Percentiles rank a stretch among this genome's conserved stretches.
Conservation (phyloP, 306 rosid species). For the Carpinus fangiana region DNA sequence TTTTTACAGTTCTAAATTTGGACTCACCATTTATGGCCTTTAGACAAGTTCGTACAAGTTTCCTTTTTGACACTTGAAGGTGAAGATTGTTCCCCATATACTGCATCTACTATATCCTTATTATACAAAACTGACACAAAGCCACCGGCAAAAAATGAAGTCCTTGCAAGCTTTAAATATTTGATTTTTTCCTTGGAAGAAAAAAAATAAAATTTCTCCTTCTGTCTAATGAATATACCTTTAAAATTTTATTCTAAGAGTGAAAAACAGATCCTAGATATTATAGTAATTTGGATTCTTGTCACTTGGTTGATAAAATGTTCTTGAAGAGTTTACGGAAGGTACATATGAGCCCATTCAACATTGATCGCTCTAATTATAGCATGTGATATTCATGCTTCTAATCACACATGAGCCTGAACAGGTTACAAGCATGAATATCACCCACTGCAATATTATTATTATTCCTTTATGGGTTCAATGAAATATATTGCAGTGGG, state of each 20-base stretch:
- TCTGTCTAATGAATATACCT: too few species aligned
- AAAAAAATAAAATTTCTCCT: not conserved
- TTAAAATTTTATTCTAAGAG: too few species aligned
- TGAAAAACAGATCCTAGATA: too few species aligned
- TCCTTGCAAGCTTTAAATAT: not conserved
- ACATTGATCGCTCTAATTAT: not conserved
- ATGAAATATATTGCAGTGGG: not conserved
- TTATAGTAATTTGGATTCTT: too few species aligned
- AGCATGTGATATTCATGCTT: not conserved
- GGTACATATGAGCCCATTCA: not conserved
- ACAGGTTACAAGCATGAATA: too few species aligned
- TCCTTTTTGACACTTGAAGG: not conserved
- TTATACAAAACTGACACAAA: not conserved
- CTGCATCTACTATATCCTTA: not conserved
- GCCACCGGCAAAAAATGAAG: not conserved
- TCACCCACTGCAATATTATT: too few species aligned
- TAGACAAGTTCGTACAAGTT: not conserved
- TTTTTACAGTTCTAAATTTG: not conserved
- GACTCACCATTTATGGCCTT: not conserved
- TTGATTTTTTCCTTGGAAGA: not conserved
- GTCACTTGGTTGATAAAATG: not conserved
- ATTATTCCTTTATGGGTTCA: not conserved
- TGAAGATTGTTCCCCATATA: not conserved
- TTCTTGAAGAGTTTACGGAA: not conserved
- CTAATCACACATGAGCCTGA: not conserved